Evolutionary conservation across 164 flowering plant genomes (phyloP).

Genomic region (Berberis vulgaris): DNA sequence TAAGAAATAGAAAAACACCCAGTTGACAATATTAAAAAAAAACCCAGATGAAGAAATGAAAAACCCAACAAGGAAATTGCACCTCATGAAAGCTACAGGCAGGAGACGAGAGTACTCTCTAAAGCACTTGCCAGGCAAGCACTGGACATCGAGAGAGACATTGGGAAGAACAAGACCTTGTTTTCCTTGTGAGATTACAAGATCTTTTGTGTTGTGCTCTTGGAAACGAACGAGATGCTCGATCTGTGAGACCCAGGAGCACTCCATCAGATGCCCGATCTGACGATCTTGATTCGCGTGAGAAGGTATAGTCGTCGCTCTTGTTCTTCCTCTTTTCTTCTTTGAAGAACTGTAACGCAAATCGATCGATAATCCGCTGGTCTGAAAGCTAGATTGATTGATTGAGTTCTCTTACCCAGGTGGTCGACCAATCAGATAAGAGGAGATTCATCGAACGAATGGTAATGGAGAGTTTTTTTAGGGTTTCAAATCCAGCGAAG

Average conservation of each 20-base stretch:
- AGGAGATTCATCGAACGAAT: too few species aligned
- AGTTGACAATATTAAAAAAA: not conserved
- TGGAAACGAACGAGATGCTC: conserved; percentile 40
- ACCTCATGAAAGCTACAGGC: conserved; percentile 80
- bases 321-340: too few species aligned
- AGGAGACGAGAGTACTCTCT: conserved; percentile 23
- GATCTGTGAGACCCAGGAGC: conserved; percentile 51
- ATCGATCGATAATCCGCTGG: too few species aligned
- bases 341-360: too few species aligned
- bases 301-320: too few species aligned
- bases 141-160: conserved; percentile 62
- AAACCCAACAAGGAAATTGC: conserved; percentile 1
- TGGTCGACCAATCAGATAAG: too few species aligned
- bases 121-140: conserved; percentile 23
- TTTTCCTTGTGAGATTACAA: conserved; percentile 20
- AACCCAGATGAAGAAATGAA: not conserved
- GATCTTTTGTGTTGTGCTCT: conserved; percentile 41
- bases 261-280: conserved; percentile 6
- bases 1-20: not conserved
- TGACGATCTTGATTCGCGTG: too few species aligned
- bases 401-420: too few species aligned
- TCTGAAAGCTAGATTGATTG: too few species aligned
- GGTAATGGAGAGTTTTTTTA: too few species aligned
- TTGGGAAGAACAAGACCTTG: conserved; percentile 31
- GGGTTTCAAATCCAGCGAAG: too few species aligned